Conservation (phyloP, 805 yeast genomes). For the Metschnikowia amazonensis region DNA sequence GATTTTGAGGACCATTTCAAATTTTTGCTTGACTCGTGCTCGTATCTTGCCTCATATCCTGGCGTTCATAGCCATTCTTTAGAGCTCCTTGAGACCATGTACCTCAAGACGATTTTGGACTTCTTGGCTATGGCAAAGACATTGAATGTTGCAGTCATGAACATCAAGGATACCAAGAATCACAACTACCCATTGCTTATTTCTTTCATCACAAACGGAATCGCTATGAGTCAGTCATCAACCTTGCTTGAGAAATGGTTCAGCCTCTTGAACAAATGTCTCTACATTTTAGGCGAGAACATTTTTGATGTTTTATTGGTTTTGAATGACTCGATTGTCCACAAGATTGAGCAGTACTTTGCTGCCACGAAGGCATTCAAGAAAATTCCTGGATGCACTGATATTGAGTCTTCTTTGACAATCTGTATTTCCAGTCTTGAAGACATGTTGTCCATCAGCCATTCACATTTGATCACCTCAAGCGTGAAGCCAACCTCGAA, state of each 20-base stretch:
- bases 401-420: constrained; percentile 43
- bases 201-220: constrained; percentile 47
- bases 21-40: constrained; percentile 35
- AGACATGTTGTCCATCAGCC: constrained; percentile 56
- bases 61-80: constrained; percentile 15
- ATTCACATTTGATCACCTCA: constrained; percentile 47
- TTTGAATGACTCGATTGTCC: constrained; percentile 48
- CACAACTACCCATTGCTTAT: constrained; percentile 29
- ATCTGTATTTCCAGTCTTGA: constrained; percentile 60
- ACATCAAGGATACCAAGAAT: constrained; percentile 28
- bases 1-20: constrained; percentile 46
- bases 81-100: constrained; percentile 28
- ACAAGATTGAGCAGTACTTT: constrained; percentile 35
- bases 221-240: constrained; percentile 43
- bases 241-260: constrained; percentile 46
- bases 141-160: constrained; percentile 25
- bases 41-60: constrained; percentile 19
- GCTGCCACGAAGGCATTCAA: constrained; percentile 19
- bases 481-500: constrained; percentile 14
- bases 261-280: constrained; percentile 46
- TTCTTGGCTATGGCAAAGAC: constrained; percentile 31
- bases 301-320: constrained; percentile 55
- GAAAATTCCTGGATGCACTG: constrained; percentile 16
- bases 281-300: constrained; percentile 48
- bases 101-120: constrained; percentile 26